These are phyloP conservation scores for Saccharomycopsis fermentans DNA, from an alignment of 805 yeast genomes.

Conservation along the genomic window DNA sequence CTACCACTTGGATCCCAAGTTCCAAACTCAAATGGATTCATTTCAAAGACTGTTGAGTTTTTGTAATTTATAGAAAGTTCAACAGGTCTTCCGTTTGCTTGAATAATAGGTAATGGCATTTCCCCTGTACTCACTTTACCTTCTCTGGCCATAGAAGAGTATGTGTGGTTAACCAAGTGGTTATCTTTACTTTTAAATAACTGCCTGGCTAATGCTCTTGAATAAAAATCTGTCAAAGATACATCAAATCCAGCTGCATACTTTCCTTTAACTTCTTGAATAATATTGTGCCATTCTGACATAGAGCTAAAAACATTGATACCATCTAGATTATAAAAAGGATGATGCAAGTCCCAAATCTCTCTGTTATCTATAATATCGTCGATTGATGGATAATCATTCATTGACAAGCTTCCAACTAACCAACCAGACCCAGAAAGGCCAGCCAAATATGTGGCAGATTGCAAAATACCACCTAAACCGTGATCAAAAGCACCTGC, in stretches of 20 bases:
- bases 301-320: conserved; percentile 43
- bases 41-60: conserved; percentile 41
- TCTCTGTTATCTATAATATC: conserved; percentile 35
- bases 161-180: conserved; percentile 39
- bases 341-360: conserved; percentile 60
- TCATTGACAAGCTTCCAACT: conserved; percentile 53
- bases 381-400: conserved; percentile 66
- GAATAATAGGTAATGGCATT: conserved; percentile 39
- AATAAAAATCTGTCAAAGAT: conserved; percentile 56
- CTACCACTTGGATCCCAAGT: conserved; percentile 76
- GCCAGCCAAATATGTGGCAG: conserved; percentile 63
- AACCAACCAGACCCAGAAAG: conserved; percentile 83
- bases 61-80: conserved; percentile 37
- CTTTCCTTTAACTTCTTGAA: conserved; percentile 35
- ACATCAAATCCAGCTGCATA: conserved; percentile 45
- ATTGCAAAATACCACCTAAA: conserved; percentile 64
- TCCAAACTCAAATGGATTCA: conserved; percentile 60
- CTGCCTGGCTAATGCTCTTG: conserved; percentile 52
- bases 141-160: conserved; percentile 27
- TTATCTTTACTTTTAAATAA: conserved; percentile 43
- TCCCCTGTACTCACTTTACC: conserved; percentile 32
- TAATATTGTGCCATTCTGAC: conserved; percentile 31
- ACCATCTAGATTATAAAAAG: conserved; percentile 50
- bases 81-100: conserved; percentile 24
- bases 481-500: conserved; percentile 42